These are phyloP conservation scores for Chalaropsis ovoidea DNA, from an alignment of 2,329 filamentous ascomycete genomes.

Conservation along the genomic window DNA sequence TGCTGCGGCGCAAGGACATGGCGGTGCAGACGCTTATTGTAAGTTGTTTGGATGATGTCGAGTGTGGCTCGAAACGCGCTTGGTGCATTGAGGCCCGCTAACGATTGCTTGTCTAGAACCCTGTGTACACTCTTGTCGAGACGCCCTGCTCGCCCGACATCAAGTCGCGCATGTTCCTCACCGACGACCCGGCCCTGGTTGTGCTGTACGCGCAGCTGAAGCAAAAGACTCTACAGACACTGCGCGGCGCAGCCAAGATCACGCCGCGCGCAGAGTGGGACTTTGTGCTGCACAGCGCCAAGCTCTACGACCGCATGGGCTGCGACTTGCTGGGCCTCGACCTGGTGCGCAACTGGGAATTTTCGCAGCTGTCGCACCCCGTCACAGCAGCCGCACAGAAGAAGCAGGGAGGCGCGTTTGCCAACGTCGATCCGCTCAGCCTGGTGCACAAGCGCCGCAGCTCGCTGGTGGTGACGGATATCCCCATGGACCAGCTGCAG, in stretches of 20 bases:
- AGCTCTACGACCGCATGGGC: constrained; percentile 81
- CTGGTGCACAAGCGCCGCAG: constrained; percentile 56
- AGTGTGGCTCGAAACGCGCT: background rate
- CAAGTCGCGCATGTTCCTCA: constrained; percentile 67
- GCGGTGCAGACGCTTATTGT: constrained; percentile 75
- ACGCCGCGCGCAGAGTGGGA: constrained; percentile 73
- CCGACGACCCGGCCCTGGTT: constrained; percentile 82
- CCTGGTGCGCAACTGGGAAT: constrained; percentile 74
- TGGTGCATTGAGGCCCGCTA: background rate
- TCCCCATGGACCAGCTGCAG: constrained; percentile 41
- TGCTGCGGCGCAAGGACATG: constrained; percentile 70
- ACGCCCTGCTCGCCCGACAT: constrained; percentile 59
- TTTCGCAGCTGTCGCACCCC: constrained; percentile 44
- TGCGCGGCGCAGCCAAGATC: constrained; percentile 74
- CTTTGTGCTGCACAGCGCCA: constrained; percentile 77
- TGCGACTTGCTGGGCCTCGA: constrained; percentile 84
- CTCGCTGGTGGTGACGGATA: constrained; percentile 70
- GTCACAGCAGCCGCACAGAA: constrained; percentile 29
- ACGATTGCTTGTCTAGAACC: constrained; percentile 45
- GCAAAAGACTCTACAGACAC: constrained; percentile 68
- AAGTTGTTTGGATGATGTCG: constrained; percentile 32
- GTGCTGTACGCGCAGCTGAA: constrained; percentile 80
- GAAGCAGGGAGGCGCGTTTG: constrained; percentile 36
- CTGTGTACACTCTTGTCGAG: constrained; percentile 63
- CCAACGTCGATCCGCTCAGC: constrained; percentile 50